Evolutionary conservation across 441 rosid species (phyloP), one percentile per base, ranked within the genome.

Genomic region (Populus hybrid): DNA sequence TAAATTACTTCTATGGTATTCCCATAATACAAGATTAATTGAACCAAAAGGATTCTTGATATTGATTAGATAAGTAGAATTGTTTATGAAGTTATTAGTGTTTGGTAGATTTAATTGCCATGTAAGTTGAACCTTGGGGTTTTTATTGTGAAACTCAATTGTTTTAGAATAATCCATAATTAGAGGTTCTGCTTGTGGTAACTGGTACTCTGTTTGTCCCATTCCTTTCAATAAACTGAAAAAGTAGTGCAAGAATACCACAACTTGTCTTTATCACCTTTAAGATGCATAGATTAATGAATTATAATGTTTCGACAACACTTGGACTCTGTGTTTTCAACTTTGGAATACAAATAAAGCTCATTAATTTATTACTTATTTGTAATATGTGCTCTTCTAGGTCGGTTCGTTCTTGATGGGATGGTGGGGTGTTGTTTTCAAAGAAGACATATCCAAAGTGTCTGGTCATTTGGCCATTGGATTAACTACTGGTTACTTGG

Each of bases 381-480:
- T 10, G 50, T 34, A 50, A 11, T 18, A 40, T 61, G 74, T 6
- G 68, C 69, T 66, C 40, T 85, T 75, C 69, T 78, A 93, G 98
- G 90, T 95, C 64, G 99, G 99, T 70, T 95, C 97, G 65, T 95
- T 93, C 88, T 83, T 94, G 88, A 95, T 95, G 99, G 99, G 95
- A 30, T 94, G 98, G 99, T 87, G 78, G 76, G 99, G 99, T 64
- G 88, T 93, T 70, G 92, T 94, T 67, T 95, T 91, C 88, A 95
- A 94, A 89, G 82, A 71, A 79, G 87, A 91, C 78, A 90, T 94
- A 85, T 83, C 87, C 10, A 78, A 70, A 8, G 81, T 92, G 50
- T 95, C 98, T 6, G 89, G 89, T 71, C 80, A 86, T 87, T 88
- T 93, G 70, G 95, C 90, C 18, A 87, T 92, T 32, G 99, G 97